These are phyloP conservation scores for Saccharomycopsis schoenii DNA, from an alignment of 805 yeast species.

Conservation along the genomic window DNA sequence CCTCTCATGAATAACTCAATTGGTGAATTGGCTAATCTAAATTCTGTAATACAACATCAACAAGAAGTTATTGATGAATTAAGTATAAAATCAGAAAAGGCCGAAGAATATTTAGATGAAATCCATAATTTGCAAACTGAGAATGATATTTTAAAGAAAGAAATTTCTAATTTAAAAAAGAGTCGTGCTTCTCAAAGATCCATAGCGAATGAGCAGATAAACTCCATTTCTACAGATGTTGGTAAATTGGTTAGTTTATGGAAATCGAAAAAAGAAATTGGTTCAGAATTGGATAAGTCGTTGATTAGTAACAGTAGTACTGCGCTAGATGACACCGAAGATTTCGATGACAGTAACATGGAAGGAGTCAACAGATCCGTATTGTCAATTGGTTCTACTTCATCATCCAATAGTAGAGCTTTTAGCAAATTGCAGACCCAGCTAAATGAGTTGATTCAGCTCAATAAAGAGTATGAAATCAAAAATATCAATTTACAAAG, in stretches of 20 bases:
- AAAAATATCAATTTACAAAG: constrained; percentile 26
- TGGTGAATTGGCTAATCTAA: constrained; percentile 41
- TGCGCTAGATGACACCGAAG: constrained; percentile 11
- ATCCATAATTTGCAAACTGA: constrained; percentile 38
- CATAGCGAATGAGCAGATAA: constrained; percentile 15
- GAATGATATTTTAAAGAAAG: constrained; percentile 34
- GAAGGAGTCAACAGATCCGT: constrained; percentile 14
- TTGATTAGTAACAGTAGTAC: constrained; percentile 8
- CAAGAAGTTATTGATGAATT: constrained; percentile 35
- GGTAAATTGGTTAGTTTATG: constrained; percentile 13
- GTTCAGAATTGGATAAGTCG: constrained; percentile 15
- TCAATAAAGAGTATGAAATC: constrained; percentile 34
- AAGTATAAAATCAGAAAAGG: constrained; percentile 32
- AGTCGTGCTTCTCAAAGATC: constrained; percentile 20
- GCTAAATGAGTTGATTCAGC: constrained; percentile 42
- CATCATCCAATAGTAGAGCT: constrained; percentile 9
- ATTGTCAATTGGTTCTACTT: constrained; percentile 7
- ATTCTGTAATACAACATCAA: constrained; percentile 45
- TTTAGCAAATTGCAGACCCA: constrained; percentile 39
- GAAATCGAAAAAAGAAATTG: constrained; percentile 14
- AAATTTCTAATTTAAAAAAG: constrained; percentile 33
- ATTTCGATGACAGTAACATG: constrained; percentile 12
- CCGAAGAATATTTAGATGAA: constrained; percentile 36
- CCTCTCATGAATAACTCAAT: constrained; percentile 45
- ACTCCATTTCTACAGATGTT: constrained; percentile 13